Evolutionary conservation across 2,329 filamentous ascomycete genomes (phyloP), one percentile per base, ranked within the genome.

Genomic region (Nemania abortiva): DNA sequence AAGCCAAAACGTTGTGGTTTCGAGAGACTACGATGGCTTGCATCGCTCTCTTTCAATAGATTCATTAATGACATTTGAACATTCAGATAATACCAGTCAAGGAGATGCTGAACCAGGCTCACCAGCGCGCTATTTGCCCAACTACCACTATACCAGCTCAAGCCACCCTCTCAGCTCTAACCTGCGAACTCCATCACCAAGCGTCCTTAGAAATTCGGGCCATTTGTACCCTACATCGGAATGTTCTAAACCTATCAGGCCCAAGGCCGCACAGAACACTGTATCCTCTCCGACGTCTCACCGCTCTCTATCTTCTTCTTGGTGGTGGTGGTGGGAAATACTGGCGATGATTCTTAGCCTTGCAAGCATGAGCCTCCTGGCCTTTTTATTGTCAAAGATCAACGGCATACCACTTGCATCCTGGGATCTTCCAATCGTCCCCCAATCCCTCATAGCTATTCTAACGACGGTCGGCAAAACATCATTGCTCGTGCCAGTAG

Each of bases 381-480:
- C 27, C 9, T 15, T 50, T 31, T 18, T 59, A 20, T 10, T 49
- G 3, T 59, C 42, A 6, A 50, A 47, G 6, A 47, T 59, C 27
- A 34, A 50, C 27, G 24, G 27, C 27, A 34, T 34, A 1, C 56
- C 42, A 49, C 42, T 49, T 7, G 7, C 13, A 34, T 18, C 2
- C 9, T 59, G 27, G 42, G 6, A 11, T 3, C n/a, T 31, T 49
- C 11, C 42, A 13, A 59, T 78, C 24, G 70, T 70, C 29, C 70
- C 77, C 60, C 80, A 80, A 65, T 75, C 79, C 0, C 59, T 80
- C 18, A 74, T 82, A 24, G 73, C 80, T 18, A 66, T 80, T 62
- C 71, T 82, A 42, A 75, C 77, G 4, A 80, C 76, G 7, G 45
- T 77, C 22, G 72, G 69, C 2, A 80, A 79, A 59, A 66, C 77